Evolutionary conservation across 345 rosid species (phyloP).

Genomic region (Salix purpurea): DNA sequence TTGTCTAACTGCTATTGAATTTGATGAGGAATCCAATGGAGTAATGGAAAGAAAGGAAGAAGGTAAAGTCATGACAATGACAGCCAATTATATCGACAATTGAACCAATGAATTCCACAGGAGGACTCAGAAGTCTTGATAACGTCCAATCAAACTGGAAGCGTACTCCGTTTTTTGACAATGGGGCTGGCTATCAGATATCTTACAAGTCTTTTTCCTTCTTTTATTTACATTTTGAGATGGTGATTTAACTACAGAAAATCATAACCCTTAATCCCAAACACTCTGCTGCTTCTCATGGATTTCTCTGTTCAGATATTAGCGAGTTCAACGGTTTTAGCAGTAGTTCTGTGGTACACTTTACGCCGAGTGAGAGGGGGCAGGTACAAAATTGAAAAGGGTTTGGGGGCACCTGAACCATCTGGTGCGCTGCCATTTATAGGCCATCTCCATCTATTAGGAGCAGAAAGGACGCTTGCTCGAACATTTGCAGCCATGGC

Average conservation of each 20-base stretch:
- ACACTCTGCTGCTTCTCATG: neutral
- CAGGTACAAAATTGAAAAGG: neutral
- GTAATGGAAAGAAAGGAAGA: neutral
- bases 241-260: neutral
- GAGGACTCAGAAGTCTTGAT: too few species aligned
- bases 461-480: conserved; percentile 20
- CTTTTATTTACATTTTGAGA: too few species aligned
- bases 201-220: too few species aligned
- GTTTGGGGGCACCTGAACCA: conserved; percentile 13
- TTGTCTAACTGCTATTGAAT: too few species aligned
- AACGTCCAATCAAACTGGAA: too few species aligned
- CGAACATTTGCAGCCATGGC: conserved; percentile 21
- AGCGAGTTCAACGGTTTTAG: conserved; percentile 1
- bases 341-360: conserved; percentile 1
- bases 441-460: conserved; percentile 22
- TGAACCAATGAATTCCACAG: neutral
- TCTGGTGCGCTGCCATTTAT: conserved; percentile 13
- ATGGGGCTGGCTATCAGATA: too few species aligned
- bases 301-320: neutral
- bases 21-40: too few species aligned
- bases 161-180: too few species aligned
- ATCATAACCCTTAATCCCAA: neutral
- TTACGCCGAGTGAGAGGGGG: neutral
- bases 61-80: neutral
- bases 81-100: neutral